phyloP scores from a whole-genome alignment of 1,284 basidiomycete species.

The Grifola frondosa region DNA sequence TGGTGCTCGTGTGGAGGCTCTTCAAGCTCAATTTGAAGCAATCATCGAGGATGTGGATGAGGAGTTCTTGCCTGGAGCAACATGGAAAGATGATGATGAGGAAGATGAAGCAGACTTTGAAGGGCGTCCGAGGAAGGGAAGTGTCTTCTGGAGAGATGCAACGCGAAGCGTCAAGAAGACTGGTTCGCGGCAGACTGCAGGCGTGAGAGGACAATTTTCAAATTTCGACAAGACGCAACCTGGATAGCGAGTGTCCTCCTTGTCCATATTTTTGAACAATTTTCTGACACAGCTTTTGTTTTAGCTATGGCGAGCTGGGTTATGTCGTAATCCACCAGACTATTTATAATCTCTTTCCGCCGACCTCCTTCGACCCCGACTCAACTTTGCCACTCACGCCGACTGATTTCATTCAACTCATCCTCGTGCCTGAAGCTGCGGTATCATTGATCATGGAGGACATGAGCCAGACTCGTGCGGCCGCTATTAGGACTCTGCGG shows the following conservation, averaged over 20 bases:
- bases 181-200: constrained; percentile 61
- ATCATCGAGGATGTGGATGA: constrained; percentile 50
- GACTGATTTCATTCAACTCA: constrained; percentile 67
- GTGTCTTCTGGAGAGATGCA: constrained; percentile 68
- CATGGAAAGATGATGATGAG: constrained; percentile 20
- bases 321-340: constrained; percentile 76
- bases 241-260: constrained; percentile 67
- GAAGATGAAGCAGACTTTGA: constrained; percentile 13
- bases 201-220: constrained; percentile 69
- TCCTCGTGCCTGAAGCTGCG: constrained; percentile 76
- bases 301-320: constrained; percentile 78
- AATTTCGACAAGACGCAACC: constrained; percentile 77
- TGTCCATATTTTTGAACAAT: constrained; percentile 6
- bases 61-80: constrained; percentile 26
- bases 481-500: constrained; percentile 59
- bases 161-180: constrained; percentile 58
- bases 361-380: constrained; percentile 48
- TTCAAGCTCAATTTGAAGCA: constrained; percentile 44
- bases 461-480: constrained; percentile 41
- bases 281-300: constrained; percentile 3
- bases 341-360: constrained; percentile 72
- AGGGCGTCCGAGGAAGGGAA: constrained; percentile 43
- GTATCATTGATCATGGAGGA: constrained; percentile 73
- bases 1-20: constrained; percentile 47
- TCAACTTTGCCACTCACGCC: constrained; percentile 61